phyloP scores from a whole-genome alignment of 2,329 filamentous ascomycete genomes.

The Fusarium tuaranense region DNA sequence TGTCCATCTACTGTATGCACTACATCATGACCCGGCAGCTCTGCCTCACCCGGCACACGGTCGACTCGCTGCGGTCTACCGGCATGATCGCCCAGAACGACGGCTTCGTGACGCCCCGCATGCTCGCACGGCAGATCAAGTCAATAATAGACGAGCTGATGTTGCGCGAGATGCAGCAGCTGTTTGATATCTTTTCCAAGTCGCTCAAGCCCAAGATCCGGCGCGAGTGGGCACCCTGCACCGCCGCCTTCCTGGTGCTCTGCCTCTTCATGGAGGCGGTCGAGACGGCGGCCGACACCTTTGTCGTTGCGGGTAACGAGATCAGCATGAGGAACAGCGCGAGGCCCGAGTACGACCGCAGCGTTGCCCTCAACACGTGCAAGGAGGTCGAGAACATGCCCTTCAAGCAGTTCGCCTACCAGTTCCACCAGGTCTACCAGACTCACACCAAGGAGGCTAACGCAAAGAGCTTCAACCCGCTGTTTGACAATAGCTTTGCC shows the following conservation, averaged over 20 bases:
- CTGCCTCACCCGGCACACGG: conserved; percentile 59
- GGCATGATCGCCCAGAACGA: conserved; percentile 58
- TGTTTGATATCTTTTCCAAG: conserved; percentile 66
- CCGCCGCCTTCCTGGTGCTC: conserved; percentile 67
- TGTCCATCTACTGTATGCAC: conserved; percentile 68
- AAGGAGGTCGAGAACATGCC: conserved; percentile 68
- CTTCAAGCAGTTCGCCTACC: conserved; percentile 70
- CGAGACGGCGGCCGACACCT: conserved; percentile 64
- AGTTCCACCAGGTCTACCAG: conserved; percentile 71
- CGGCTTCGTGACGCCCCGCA: conserved; percentile 62
- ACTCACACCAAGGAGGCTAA: conserved; percentile 64
- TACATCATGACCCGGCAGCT: conserved; percentile 68
- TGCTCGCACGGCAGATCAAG: conserved; percentile 69
- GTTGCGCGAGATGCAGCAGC: conserved; percentile 60
- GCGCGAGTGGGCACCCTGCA: conserved; percentile 67
- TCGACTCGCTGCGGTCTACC: conserved; percentile 55
- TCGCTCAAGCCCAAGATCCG: conserved; percentile 66
- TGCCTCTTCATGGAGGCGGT: conserved; percentile 70
- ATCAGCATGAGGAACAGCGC: conserved; percentile 55
- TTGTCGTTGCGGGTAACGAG: conserved; percentile 64
- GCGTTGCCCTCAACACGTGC: conserved; percentile 60
- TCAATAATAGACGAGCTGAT: conserved; percentile 67
- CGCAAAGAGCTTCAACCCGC: conserved; percentile 65
- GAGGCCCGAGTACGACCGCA: conserved; percentile 53
- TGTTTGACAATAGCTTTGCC: conserved; percentile 59